Evolutionary conservation across 805 yeast genomes (phyloP).

Genomic region (Sugiyamaella americana): DNA sequence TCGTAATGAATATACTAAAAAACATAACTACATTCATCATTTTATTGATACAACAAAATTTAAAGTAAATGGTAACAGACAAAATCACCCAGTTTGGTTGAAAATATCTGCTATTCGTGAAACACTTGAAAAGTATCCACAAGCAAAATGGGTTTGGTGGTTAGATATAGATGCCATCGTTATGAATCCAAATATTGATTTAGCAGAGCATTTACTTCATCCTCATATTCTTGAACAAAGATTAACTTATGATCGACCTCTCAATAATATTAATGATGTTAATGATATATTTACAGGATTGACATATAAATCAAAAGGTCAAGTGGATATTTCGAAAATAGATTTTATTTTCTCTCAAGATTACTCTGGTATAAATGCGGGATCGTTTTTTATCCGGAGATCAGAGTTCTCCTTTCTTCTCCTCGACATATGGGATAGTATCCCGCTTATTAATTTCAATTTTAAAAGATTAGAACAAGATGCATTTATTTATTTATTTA

Average conservation of each 20-base stretch:
- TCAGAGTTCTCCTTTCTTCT: conserved; percentile 21
- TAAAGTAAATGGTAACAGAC: conserved; percentile 9
- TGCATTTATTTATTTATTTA: conserved; percentile 17
- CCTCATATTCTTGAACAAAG: conserved; percentile 24
- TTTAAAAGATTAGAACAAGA: conserved; percentile 22
- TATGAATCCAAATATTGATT: conserved; percentile 28
- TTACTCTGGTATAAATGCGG: conserved; percentile 28
- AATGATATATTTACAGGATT: conserved; percentile 11
- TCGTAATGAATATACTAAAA: conserved; percentile 27
- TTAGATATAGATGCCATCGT: conserved; percentile 33
- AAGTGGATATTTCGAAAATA: conserved; percentile 20
- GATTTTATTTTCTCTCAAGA: conserved; percentile 29
- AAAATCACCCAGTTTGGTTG: conserved; percentile 27
- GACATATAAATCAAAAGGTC: conserved; percentile 8
- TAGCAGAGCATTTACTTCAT: conserved; percentile 26
- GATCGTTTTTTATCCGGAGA: conserved; percentile 29
- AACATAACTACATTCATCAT: conserved; percentile 30
- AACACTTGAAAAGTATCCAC: conserved; percentile 28
- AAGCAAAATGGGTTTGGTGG: conserved; percentile 38
- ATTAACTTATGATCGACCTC: conserved; percentile 22
- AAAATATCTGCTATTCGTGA: conserved; percentile 32
- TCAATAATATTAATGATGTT: conserved; percentile 12
- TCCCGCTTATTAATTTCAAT: conserved; percentile 10
- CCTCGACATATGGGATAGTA: conserved; percentile 18
- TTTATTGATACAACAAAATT: conserved; percentile 26